Conservation (phyloP, 352 stramenopile genomes). For the Peronospora belbahrii region DNA sequence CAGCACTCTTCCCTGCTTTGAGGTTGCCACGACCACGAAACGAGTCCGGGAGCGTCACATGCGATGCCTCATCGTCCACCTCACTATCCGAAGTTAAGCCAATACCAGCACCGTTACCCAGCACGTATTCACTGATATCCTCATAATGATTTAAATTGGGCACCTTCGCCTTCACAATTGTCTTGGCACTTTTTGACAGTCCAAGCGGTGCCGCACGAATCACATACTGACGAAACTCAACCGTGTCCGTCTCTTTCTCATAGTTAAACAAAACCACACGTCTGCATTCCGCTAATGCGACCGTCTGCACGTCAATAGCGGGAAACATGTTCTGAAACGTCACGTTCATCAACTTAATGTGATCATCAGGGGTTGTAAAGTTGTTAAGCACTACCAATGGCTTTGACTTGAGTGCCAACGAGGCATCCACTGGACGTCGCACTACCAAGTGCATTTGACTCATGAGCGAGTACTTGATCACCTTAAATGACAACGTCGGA, state of each 20-base stretch:
- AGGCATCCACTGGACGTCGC: conserved; percentile 85
- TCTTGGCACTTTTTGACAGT: conserved; percentile 87
- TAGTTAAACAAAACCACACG: conserved; percentile 97
- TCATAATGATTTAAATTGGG: conserved; percentile 92
- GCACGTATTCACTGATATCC: conserved; percentile 95
- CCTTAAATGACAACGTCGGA: conserved; percentile 93
- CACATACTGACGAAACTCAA: conserved; percentile 97
- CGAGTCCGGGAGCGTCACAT: conserved; percentile 89
- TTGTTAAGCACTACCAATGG: conserved; percentile 98
- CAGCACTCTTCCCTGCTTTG: conserved; percentile 87
- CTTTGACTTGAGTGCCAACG: conserved; percentile 81
- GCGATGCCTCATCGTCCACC: conserved; percentile 89
- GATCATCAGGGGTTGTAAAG: conserved; percentile 89
- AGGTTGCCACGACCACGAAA: conserved; percentile 90
- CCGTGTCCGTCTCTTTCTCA: conserved; percentile 85
- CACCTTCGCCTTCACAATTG: conserved; percentile 89
- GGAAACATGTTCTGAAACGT: conserved; percentile 99
- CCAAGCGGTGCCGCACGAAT: conserved; percentile 92
- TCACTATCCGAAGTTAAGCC: conserved; percentile 91
- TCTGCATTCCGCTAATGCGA: conserved; percentile 92
- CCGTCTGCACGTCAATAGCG: conserved; percentile 95
- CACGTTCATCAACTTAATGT: conserved; percentile 93
- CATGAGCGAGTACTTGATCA: conserved; percentile 87
- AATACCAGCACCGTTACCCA: conserved; percentile 66
- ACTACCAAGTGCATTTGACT: conserved; percentile 90